Evolutionary conservation across 106 monocot genomes (phyloP), one percentile per base, ranked within the genome.

Genomic region (Gastrodia elata): DNA sequence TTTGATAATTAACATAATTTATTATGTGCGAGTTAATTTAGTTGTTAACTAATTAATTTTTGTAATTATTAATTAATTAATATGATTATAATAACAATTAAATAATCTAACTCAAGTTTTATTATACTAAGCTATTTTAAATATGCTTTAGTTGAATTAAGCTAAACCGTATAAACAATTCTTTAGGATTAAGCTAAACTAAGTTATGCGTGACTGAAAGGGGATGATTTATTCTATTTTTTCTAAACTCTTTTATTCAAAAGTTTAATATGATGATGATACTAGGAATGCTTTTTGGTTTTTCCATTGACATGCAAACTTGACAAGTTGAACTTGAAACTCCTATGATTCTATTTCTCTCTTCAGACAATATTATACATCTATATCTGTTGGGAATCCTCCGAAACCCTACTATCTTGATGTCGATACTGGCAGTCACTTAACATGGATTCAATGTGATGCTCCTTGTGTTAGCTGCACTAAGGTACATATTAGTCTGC

Each of bases 401-500:
- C 89, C 94, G 3, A 84, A 70, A 77, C 83, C 87, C 58, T 94
- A 87, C 68, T 94, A 82, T 71, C 89, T 94, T 68, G 94, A 94
- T 68, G 89, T 94, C 41, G 94, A 94, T 75, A 94, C 94, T 38
- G 94, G 91, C 27, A 94, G 94, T 76, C 89, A 91, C 65, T 77
- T 91, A 70, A 89, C 91, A 52, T 94, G 94, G 94, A 91, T 94
- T 59, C 94, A 94, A 65, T 94, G 94, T 75, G 91, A 94, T 74
- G 94, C 91, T 78, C 94, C 94, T 18, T 94, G 94, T 70, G 42
- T 80, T 38, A 91, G 87, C 65, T 94, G 94, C 77, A 87, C 91
- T 33, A 85, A 91, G 94, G 94, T 94, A 85, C 33, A 22, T 73
- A 16, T 43, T 35, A 9, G 52, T 61, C 30, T 13, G 3, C 8